Conservation (phyloP, 2,329 filamentous ascomycete species). For the Phialophora expanda region DNA sequence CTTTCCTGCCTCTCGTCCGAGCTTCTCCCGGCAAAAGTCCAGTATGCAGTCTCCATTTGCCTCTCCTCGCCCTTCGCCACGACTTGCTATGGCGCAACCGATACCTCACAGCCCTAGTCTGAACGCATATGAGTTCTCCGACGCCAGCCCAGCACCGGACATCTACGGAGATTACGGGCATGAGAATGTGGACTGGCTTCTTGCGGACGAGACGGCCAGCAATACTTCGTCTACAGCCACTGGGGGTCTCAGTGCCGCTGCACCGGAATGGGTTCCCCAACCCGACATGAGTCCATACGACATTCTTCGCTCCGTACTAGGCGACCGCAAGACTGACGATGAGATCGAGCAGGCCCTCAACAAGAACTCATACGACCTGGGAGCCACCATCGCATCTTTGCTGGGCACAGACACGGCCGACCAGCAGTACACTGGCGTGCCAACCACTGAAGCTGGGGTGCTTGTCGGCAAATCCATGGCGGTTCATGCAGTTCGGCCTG, state of each 20-base stretch:
- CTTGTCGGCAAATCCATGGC: constrained; percentile 90
- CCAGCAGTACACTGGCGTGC: constrained; percentile 50
- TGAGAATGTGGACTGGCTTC: constrained; percentile 96
- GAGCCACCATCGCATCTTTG: constrained; percentile 84
- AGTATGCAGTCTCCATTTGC: constrained; percentile 75
- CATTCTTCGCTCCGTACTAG: constrained; percentile 92
- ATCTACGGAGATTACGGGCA: constrained; percentile 89
- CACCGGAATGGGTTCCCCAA: constrained; percentile 78
- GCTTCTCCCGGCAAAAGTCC: constrained; percentile 64
- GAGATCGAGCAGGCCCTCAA: constrained; percentile 93
- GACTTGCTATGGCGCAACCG: constrained; percentile 86
- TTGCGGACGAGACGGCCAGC: constrained; percentile 81
- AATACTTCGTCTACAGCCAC: constrained; percentile 76
- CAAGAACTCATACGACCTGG: constrained; percentile 88
- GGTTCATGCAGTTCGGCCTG: constrained; percentile 71
- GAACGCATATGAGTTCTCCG: constrained; percentile 94
- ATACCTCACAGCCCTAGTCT: constrained; percentile 94
- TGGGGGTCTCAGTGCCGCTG: constrained; percentile 73
- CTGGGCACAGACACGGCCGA: constrained; percentile 64
- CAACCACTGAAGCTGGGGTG: constrained; percentile 66
- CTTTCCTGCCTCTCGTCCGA: constrained; percentile 72
- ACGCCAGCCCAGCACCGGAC: constrained; percentile 78
- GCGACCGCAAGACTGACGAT: constrained; percentile 85
- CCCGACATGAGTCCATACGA: constrained; percentile 97
- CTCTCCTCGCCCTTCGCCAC: constrained; percentile 89